phyloP scores from a whole-genome alignment of 257 asterid species.

The Solanum ossicruentum region DNA sequence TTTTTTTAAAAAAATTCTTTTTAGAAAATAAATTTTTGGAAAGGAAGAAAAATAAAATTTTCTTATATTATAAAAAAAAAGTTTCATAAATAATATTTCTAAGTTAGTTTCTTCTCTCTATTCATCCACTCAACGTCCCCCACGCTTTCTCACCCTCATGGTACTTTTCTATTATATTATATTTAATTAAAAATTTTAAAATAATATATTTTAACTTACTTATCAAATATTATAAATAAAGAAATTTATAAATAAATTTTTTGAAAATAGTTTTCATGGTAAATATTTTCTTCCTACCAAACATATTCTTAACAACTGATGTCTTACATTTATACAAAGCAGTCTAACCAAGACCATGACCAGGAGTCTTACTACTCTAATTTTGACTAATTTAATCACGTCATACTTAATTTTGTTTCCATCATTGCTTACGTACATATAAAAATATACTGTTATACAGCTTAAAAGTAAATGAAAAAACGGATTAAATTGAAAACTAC shows the following conservation, averaged over 20 bases:
- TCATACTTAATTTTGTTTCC: background rate
- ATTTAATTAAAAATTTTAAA: background rate
- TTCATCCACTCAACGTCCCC: background rate
- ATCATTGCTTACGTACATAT: constrained; percentile 10
- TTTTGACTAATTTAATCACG: background rate
- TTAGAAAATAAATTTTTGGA: background rate
- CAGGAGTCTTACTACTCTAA: background rate
- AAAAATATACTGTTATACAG: background rate
- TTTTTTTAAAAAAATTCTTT: background rate
- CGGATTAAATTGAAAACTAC: background rate
- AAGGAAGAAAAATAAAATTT: background rate
- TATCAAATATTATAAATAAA: background rate
- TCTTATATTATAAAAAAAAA: background rate
- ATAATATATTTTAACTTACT: background rate
- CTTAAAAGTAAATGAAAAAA: background rate
- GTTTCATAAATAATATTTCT: background rate
- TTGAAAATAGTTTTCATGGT: background rate
- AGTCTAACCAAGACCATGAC: background rate
- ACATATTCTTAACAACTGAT: background rate
- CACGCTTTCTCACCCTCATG: background rate
- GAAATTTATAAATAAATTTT: background rate
- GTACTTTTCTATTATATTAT: background rate
- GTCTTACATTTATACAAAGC: background rate
- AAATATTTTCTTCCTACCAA: background rate
- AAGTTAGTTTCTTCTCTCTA: background rate